Conservation (phyloP, 2,329 filamentous ascomycete species). For the Moelleriella libera region DNA sequence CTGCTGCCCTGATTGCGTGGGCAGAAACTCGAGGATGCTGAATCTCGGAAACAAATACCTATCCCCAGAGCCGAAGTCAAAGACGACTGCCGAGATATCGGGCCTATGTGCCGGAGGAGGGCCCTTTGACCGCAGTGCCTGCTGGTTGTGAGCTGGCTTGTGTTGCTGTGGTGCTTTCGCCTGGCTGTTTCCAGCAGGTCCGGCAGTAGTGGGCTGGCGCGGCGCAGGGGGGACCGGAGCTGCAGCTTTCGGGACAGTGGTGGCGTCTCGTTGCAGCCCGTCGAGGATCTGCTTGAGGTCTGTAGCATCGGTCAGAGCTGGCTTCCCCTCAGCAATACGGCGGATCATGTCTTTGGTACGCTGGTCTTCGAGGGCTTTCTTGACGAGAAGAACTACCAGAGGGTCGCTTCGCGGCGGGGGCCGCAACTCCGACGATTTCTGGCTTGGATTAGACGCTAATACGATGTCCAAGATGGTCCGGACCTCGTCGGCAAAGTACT, state of each 20-base stretch:
- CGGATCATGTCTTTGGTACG: constrained; percentile 35
- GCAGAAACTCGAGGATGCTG: constrained; percentile 57
- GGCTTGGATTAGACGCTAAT: constrained; percentile 41
- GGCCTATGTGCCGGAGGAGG: constrained; percentile 38
- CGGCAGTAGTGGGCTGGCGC: constrained; percentile 16
- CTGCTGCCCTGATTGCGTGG: constrained; percentile 34
- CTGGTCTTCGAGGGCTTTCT: constrained; percentile 38
- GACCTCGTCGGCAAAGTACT: constrained; percentile 46
- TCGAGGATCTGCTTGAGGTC: constrained; percentile 41
- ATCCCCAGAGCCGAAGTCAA: constrained; percentile 62
- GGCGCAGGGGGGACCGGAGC: constrained; percentile 13
- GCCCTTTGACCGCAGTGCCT: constrained; percentile 46
- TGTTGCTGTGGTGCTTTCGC: constrained; percentile 13
- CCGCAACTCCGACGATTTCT: constrained; percentile 36
- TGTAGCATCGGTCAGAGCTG: constrained; percentile 35
- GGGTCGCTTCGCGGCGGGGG: constrained; percentile 40
- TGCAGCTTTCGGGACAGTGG: constrained; percentile 16
- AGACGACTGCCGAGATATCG: constrained; percentile 51
- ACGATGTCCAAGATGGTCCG: constrained; percentile 44
- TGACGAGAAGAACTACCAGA: constrained; percentile 41
- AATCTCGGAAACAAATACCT: constrained; percentile 68
- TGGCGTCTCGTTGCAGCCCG: constrained; percentile 27
- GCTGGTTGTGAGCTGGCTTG: constrained; percentile 24
- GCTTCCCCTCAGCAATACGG: constrained; percentile 36
- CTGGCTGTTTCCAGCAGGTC: constrained; percentile 13